Conservation (phyloP, 2,329 filamentous ascomycete genomes). For the Cladophialophora exuberans region DNA sequence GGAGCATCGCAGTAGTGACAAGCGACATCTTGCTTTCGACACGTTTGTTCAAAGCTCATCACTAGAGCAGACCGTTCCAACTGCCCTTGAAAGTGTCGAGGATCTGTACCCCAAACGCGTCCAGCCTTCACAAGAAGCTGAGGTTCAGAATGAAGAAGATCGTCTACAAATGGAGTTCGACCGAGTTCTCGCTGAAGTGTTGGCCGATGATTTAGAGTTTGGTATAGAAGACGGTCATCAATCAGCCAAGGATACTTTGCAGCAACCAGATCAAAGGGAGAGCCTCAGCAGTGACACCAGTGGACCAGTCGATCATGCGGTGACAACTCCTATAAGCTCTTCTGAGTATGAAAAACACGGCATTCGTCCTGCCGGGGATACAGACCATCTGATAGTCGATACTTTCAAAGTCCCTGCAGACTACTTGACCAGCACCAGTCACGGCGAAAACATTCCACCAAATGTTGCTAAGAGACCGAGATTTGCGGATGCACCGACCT, state of each 20-base stretch:
- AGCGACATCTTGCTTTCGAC: slow-evolving; percentile 60
- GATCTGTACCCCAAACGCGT: slow-evolving; percentile 79
- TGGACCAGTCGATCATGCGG: background rate
- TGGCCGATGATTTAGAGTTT: background rate
- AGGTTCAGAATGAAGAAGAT: no score
- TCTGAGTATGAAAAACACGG: slow-evolving; percentile 37
- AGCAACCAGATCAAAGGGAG: background rate
- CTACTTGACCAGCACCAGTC: slow-evolving; percentile 33
- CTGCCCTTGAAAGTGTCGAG: slow-evolving; percentile 79
- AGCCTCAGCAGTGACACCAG: background rate
- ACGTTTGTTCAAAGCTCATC: slow-evolving; percentile 63
- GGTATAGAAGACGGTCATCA: background rate
- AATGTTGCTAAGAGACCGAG: slow-evolving; percentile 29
- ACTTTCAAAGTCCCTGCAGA: slow-evolving; percentile 40
- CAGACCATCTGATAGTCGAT: slow-evolving; percentile 36
- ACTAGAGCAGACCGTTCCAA: slow-evolving; percentile 67
- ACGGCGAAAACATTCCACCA: slow-evolving; percentile 30
- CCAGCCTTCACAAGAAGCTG: slow-evolving; percentile 18
- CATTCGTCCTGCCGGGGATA: slow-evolving; percentile 34
- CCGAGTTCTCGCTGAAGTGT: background rate
- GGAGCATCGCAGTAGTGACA: slow-evolving; percentile 60
- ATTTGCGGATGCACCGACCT: slow-evolving; percentile 11
- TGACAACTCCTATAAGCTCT: slow-evolving; percentile 30
- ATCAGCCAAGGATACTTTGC: slow-evolving; percentile 5
- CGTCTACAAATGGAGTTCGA: background rate